Conservation (phyloP, 2,329 filamentous ascomycete genomes). For the Capronia americana region DNA sequence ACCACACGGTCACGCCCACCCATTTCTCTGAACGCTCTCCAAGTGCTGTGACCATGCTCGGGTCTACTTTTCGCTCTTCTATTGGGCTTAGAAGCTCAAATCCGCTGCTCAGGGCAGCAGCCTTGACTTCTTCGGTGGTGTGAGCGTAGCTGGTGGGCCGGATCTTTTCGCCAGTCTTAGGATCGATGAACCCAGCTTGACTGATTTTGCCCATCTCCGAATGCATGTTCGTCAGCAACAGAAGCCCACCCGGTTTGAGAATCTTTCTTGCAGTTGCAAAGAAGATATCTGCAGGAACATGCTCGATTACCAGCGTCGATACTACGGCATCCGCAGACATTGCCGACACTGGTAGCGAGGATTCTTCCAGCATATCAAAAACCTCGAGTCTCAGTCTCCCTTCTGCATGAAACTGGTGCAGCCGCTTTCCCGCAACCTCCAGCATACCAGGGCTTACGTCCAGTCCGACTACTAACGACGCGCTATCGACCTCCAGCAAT, state of each 20-base stretch:
- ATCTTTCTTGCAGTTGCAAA: slow-evolving; percentile 57
- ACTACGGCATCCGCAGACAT: slow-evolving; percentile 50
- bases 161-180: slow-evolving; percentile 61
- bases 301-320: slow-evolving; percentile 69
- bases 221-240: slow-evolving; percentile 74
- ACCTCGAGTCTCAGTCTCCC: slow-evolving; percentile 42
- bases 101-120: slow-evolving; percentile 55
- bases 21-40: slow-evolving; percentile 69
- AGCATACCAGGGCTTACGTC: slow-evolving; percentile 67
- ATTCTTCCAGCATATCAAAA: slow-evolving; percentile 50
- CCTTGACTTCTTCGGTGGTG: slow-evolving; percentile 58
- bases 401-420: slow-evolving; percentile 6
- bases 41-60: slow-evolving; percentile 63
- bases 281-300: slow-evolving; percentile 63
- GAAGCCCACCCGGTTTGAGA: slow-evolving; percentile 55
- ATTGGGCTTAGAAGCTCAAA: slow-evolving; percentile 54
- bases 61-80: slow-evolving; percentile 55
- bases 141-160: slow-evolving; percentile 66
- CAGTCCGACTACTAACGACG: slow-evolving; percentile 57
- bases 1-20: slow-evolving; percentile 61
- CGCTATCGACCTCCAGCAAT: slow-evolving; percentile 40
- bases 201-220: slow-evolving; percentile 62
- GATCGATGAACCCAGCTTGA: slow-evolving; percentile 68
- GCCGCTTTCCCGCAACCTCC: slow-evolving; percentile 52
- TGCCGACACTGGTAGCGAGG: slow-evolving; percentile 35